Evolutionary conservation across 257 asterid species (phyloP).

Genomic region (Solanum medicagineum): DNA sequence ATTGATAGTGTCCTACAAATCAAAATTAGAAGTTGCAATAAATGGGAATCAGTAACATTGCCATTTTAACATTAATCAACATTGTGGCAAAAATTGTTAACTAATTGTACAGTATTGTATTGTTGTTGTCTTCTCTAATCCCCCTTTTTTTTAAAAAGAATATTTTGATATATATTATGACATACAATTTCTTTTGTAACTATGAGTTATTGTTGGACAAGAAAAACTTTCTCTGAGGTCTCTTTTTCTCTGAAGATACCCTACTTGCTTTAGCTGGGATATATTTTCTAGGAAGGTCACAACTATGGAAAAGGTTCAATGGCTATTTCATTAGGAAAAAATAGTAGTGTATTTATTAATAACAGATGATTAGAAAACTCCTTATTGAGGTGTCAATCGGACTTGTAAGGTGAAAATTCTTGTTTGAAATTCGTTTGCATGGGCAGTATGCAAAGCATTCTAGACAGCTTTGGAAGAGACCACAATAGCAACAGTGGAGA

Average conservation of each 20-base stretch:
- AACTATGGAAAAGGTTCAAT: no score
- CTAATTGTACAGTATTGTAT: background rate
- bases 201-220: background rate
- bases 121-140: background rate
- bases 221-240: background rate
- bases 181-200: background rate
- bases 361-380: no score
- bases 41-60: constrained; percentile 47
- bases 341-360: no score
- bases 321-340: no score
- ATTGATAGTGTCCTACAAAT: constrained; percentile 16
- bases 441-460: no score
- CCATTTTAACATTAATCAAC: background rate
- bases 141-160: background rate
- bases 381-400: no score
- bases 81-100: background rate
- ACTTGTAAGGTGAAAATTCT: no score
- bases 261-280: background rate
- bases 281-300: no score
- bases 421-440: no score
- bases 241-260: no score
- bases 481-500: no score
- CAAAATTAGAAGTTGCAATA: constrained; percentile 38
- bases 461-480: no score
- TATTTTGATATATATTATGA: background rate